Evolutionary conservation across 2,329 filamentous ascomycete genomes (phyloP), one percentile per base, ranked within the genome.

Genomic region (Hymenotorrendiella dingleyae): DNA sequence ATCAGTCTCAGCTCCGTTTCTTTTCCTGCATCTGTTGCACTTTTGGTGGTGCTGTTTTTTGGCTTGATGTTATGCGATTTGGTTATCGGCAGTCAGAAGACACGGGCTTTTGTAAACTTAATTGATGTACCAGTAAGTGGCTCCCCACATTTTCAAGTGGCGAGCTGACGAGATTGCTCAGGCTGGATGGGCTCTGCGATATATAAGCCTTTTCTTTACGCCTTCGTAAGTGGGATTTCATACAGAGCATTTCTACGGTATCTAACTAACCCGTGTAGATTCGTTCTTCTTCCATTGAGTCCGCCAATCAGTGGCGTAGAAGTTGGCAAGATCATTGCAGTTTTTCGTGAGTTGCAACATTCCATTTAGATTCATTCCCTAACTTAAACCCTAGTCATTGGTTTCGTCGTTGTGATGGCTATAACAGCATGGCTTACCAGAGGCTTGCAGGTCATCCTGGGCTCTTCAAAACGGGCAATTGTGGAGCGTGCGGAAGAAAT

Each of bases 11-110:
- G 69, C 42, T 64, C 65, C 17, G 67, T 79, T 6, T 67, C 72
- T 0, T 82, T 82, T 47, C 76, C 76, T 1, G 72, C 77, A 2
- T 79, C 75, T 2, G 76, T 81, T 3, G 74, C 76, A 4, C 75
- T 73, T 32, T 66, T 81, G 51, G 61, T 80, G 32, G 47, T 77
- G 7, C 60, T 80, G 2, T 78, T 80, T 52, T 51, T 73, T 16
- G 64, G 56, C 0, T 60, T 80, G 9, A 63, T 79, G 6, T 41
- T 67, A 0, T 68, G 63, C 7, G 73, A 79, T 54, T 41, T 58
- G 3, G 38, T 68, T 0, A 48, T 80, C 14, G 75, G 75, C 6
- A 67, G 68, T 27, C 63, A 68, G 37, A 68, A 61, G 42, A 76
- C 74, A 2, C 69, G 65, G 45, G 62, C 59, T 19, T 38, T 78